phyloP scores from a whole-genome alignment of 108 stramenopile genomes.

The Parietichytrium sp. region DNA sequence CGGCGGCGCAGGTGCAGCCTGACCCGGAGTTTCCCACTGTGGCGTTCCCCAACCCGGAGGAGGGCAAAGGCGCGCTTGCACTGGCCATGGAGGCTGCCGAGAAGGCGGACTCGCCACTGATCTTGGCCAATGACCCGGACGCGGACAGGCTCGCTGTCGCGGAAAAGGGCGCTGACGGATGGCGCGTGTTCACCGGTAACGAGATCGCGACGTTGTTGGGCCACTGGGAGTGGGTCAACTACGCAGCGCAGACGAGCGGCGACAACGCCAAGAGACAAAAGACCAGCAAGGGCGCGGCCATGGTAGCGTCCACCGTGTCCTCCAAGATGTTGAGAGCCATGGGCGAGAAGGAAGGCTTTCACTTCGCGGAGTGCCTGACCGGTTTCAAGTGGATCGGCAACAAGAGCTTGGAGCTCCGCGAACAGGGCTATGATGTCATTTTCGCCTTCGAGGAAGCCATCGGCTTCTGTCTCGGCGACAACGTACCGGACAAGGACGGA shows the following conservation, averaged over 20 bases:
- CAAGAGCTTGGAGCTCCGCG: slow-evolving; percentile 60
- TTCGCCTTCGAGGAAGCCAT: slow-evolving; percentile 96
- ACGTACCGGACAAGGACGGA: slow-evolving; percentile 79
- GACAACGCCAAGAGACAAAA: slow-evolving; percentile 53
- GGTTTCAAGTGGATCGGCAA: slow-evolving; percentile 61
- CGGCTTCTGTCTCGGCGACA: slow-evolving; percentile 81
- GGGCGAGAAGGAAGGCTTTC: slow-evolving; percentile 78
- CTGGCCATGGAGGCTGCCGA: slow-evolving; percentile 74
- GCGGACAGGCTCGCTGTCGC: slow-evolving; percentile 94
- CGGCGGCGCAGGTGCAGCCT: slow-evolving; percentile 75
- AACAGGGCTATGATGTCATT: slow-evolving; percentile 74
- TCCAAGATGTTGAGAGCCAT: slow-evolving; percentile 84
- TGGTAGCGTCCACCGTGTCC: slow-evolving; percentile 90
- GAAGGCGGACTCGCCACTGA: slow-evolving; percentile 60
- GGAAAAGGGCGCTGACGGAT: slow-evolving; percentile 69
- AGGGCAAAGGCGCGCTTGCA: slow-evolving; percentile 83
- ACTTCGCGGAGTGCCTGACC: slow-evolving; percentile 88
- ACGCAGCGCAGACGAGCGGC: slow-evolving; percentile 46
- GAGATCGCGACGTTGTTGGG: slow-evolving; percentile 90
- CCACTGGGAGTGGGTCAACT: slow-evolving; percentile 72
- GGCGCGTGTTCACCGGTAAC: slow-evolving; percentile 90
- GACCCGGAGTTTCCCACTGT: slow-evolving; percentile 91
- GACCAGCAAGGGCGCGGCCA: slow-evolving; percentile 45
- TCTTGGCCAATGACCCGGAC: slow-evolving; percentile 97
- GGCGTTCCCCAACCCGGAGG: slow-evolving; percentile 93